Evolutionary conservation across 495 filamentous ascomycete genomes (phyloP), one percentile per base, ranked within the genome.

Genomic region (Penicillium daleae): DNA sequence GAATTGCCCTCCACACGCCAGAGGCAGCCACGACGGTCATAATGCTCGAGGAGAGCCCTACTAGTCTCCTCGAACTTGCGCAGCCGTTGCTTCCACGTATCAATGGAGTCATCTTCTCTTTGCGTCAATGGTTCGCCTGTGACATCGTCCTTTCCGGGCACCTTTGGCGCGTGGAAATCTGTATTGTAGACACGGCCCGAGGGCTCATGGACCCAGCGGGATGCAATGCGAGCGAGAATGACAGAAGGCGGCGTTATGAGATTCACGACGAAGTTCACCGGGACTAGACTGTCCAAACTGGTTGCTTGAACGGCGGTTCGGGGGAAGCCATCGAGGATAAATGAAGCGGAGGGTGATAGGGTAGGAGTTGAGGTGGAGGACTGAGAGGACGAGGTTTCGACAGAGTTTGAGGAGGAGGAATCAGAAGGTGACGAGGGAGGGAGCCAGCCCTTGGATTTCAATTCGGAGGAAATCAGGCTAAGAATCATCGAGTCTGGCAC

Each of bases 241-340:
- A 96, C 90, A 19, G 89, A 85, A 1, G 76, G 78, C 7, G 80
- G 80, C 13, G 79, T 82, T 53, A 80, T 59, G 44, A 81, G 69
- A 33, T 80, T 79, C 53, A 97, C 88, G 64, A 91, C 95, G 62
- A 97, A 85, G 77, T 99, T 99, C 66, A 99, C 92, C 3, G 92
- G 91, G 35, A 99, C 86, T 13, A 96, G 80, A 8, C 78, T 76
- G 69, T 95, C 93, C 26, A 99, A 78, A 42, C 86, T 87, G 48
- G 78, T 66, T 13, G 95, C 95, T 77, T 99, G 95, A 2, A 78
- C 60, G 2, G 89, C 87, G 19, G 92, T 99, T 62, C 95, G 90
- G 5, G 95, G 95, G 76, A 98, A 99, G 22, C 95, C 95, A 72
- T 99, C 95, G 51, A 99, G 89, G 63, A 99, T 87, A 74, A 98